A percentile compares a stretch with the other conserved stretches of the same genome.
phyloP scores from a whole-genome alignment of 176 grass and related monocot species.

The Eragrostis nindensis region DNA sequence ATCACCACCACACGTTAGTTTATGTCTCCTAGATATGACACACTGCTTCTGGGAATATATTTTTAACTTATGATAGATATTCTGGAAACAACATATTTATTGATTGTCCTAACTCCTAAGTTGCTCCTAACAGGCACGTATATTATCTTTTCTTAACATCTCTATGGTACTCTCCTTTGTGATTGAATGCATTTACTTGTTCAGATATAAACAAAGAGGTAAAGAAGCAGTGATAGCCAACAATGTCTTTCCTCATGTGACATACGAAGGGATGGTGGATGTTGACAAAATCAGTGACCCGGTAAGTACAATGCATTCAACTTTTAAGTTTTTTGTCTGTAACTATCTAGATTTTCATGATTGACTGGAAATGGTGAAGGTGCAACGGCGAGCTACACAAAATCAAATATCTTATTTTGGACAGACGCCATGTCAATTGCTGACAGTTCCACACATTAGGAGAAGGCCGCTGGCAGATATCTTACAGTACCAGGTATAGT shows the following conservation, averaged over 20 bases:
- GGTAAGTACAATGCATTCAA: constrained; percentile 58
- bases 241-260: constrained; percentile 91
- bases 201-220: constrained; percentile 98
- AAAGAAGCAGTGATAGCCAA: constrained; percentile 85
- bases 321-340: constrained; percentile 9
- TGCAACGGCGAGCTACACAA: constrained; percentile 76
- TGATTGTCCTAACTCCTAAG: constrained; percentile 25
- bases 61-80: background rate
- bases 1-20: background rate
- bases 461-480: constrained; percentile 73
- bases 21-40: background rate
- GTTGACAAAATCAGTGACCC: constrained; percentile 89
- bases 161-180: constrained; percentile 9
- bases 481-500: constrained; percentile 78
- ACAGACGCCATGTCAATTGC: constrained; percentile 86
- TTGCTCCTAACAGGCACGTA: constrained; percentile 26
- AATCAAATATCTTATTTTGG: constrained; percentile 94
- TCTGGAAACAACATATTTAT: constrained; percentile 10
- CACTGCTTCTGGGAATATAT: background rate
- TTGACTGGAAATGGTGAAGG: constrained; percentile 60
- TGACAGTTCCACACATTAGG: constrained; percentile 75
- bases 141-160: constrained; percentile 21
- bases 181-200: constrained; percentile 38
- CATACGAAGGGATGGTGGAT: constrained; percentile 91
- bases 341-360: constrained; percentile 36